Evolutionary conservation across 2,329 filamentous ascomycete species (phyloP).

Genomic region (Trichothecium sympodiale): DNA sequence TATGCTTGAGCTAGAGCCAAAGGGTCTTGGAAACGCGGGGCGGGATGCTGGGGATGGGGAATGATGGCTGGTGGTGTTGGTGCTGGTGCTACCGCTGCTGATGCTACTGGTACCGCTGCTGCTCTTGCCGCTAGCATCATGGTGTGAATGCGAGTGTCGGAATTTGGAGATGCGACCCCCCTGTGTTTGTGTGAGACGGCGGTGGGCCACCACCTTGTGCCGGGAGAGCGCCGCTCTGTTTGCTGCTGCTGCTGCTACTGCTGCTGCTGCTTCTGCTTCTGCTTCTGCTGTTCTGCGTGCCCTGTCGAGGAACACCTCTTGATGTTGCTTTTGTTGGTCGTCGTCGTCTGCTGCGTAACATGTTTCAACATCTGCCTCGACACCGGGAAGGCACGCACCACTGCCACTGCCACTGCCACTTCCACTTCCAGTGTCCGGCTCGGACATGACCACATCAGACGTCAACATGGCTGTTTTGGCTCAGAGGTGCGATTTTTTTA

Average conservation of each 20-base stretch:
- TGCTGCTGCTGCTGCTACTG: constrained; percentile 1
- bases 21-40: constrained; percentile 2
- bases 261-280: constrained; percentile 5
- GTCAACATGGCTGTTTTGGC: no score
- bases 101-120: constrained; percentile 1
- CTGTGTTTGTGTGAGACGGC: constrained; percentile 9
- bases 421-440: no score
- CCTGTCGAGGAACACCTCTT: no score
- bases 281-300: no score
- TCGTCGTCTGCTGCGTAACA: no score
- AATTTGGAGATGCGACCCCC: constrained; percentile 15
- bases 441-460: no score
- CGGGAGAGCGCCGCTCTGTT: not conserved
- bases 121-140: constrained; percentile 2
- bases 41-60: constrained; percentile 1
- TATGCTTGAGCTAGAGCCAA: no score
- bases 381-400: no score
- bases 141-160: constrained; percentile 10
- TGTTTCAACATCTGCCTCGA: no score
- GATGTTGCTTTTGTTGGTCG: no score
- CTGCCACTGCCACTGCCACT: no score
- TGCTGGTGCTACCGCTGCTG: constrained; percentile 2
- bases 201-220: not conserved
- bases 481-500: no score
- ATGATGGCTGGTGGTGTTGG: not conserved